phyloP scores from a whole-genome alignment of 2,329 filamentous ascomycete genomes.

The Stemphylium lycopersici region DNA sequence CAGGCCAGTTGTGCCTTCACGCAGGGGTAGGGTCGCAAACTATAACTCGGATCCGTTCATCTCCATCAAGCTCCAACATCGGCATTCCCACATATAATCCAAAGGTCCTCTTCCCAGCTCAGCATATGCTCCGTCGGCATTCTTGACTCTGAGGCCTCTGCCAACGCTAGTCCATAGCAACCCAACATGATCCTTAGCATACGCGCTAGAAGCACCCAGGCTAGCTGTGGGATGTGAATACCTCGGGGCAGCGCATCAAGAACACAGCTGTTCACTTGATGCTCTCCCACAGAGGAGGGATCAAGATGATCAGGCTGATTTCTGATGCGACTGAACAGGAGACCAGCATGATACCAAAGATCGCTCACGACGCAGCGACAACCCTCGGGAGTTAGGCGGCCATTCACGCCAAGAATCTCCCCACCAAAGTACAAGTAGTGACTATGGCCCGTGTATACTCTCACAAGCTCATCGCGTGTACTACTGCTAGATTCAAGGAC shows the following conservation, averaged over 20 bases:
- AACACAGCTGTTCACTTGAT: neutral
- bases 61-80: neutral
- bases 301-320: neutral
- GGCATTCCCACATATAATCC: neutral
- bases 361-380: conserved; percentile 1
- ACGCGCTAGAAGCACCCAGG: neutral
- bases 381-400: neutral
- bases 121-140: neutral
- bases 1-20: too few relatives aligned
- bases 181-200: conserved; percentile 1
- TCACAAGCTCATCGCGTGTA: neutral
- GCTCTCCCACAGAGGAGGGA: neutral
- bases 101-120: neutral
- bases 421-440: neutral
- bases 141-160: neutral
- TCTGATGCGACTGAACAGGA: neutral
- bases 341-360: conserved; percentile 5
- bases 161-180: neutral
- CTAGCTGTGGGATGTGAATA: neutral
- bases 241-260: conserved; percentile 3
- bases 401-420: conserved; percentile 8
- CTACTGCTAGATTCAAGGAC: neutral
- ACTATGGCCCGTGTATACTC: neutral
- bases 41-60: neutral
- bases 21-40: too few relatives aligned